Base-by-base conservation (phyloP, 208 protist species). In the Wallacemonas sp. region DNA sequence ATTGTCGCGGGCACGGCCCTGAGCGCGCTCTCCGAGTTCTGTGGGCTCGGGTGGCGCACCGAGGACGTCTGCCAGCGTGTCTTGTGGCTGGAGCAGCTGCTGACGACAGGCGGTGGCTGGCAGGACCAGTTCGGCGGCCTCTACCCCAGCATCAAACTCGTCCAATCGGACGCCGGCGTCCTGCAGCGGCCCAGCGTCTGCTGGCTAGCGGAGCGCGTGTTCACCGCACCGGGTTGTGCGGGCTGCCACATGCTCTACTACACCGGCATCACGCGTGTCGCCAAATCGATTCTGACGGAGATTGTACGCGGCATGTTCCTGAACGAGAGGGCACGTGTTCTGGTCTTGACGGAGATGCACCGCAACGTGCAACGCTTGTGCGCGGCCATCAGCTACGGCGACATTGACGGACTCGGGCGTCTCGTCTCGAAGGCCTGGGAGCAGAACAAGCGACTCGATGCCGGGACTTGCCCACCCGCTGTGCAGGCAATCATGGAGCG, bases 111-210 rank as follows among this genome's bases (percentile, higher is more conserved):
- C 19, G 83, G 86, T 16, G 86, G 80, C 19, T 90, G 82, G 83
- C 78, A 90, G 60, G 86, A 89, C 61, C 82, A 81, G 66, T 85
- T 80, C 76, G 82, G 82, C 26, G 79, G 77, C 1, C 62, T 92
- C 30, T 81, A 73, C 43, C 64, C 65, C 2, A 74, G 78, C 8
- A 19, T 92, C 41, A 88, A 89, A 72, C 60, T 80, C 2, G 57
- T 83, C 12, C 77, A 77, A 36, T 76, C 73, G 2, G 16, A 11
- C n/a, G 41, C 80, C 14, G 72, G 70, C 2, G 43, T 85, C 49
- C 55, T 56, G n/a, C 78, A 73, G 47, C 21, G 58, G 34, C 72
- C 76, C 1, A 70, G 48, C 38, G 83, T 79, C 70, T 72, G 72
- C 2, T 81, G 76, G 68, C 76, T 85, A 32, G 70, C 76, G 5